Conservation (phyloP, 2,329 filamentous ascomycete genomes). For the Fusarium humuli region DNA sequence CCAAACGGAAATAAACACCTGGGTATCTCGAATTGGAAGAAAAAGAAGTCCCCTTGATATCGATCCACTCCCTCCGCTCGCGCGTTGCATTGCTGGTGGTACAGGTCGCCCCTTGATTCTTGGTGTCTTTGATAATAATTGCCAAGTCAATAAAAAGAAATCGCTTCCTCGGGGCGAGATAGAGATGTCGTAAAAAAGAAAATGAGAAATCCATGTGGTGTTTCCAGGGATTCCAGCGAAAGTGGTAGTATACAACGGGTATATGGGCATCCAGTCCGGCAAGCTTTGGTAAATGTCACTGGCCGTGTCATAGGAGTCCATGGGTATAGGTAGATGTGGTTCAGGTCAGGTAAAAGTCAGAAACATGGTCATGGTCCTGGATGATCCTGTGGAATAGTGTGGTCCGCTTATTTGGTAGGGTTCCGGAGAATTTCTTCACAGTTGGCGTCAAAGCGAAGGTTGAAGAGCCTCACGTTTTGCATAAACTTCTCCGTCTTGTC, state of each 20-base stretch:
- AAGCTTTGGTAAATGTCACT: slow-evolving; percentile 35
- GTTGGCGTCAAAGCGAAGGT: slow-evolving; percentile 94
- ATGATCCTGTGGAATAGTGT: slow-evolving; percentile 35
- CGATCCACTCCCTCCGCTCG: slow-evolving; percentile 45
- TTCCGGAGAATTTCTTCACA: slow-evolving; percentile 85
- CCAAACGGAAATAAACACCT: slow-evolving; percentile 47
- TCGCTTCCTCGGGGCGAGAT: slow-evolving; percentile 40
- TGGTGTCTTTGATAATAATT: slow-evolving; percentile 41
- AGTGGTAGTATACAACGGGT: slow-evolving; percentile 49
- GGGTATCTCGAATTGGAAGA: slow-evolving; percentile 55
- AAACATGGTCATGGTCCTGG: slow-evolving; percentile 44
- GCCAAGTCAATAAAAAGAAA: slow-evolving; percentile 46
- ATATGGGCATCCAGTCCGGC: slow-evolving; percentile 43
- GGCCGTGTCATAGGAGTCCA: slow-evolving; percentile 41
- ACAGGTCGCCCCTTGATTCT: slow-evolving; percentile 49
- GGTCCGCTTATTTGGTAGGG: slow-evolving; percentile 63
- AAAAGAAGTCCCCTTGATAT: slow-evolving; percentile 47
- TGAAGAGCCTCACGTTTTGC: slow-evolving; percentile 88
- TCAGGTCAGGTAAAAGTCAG: slow-evolving; percentile 34
- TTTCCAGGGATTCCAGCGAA: slow-evolving; percentile 45
- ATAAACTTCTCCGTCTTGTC: slow-evolving; percentile 93
- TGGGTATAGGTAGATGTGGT: slow-evolving; percentile 34
- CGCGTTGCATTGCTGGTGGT: slow-evolving; percentile 49
- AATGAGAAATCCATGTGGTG: slow-evolving; percentile 40
- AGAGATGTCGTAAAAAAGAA: slow-evolving; percentile 41